These are phyloP conservation scores for Trametes versicolor DNA, from an alignment of 1,284 basidiomycete genomes.

Conservation along the genomic window DNA sequence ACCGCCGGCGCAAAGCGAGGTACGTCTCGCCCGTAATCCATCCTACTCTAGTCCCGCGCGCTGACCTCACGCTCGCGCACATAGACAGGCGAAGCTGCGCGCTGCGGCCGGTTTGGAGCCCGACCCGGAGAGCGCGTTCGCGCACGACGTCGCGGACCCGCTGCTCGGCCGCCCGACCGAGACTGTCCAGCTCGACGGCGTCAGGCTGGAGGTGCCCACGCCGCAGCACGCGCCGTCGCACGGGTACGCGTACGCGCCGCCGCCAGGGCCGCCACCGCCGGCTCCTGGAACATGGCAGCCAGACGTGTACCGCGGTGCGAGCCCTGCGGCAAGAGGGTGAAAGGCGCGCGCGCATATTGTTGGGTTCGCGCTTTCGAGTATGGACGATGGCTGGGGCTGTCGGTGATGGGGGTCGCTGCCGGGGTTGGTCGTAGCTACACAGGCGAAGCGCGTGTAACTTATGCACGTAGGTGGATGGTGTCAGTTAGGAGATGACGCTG, in stretches of 20 bases:
- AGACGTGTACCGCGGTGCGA: background rate
- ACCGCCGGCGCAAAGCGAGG: slow-evolving; percentile 60
- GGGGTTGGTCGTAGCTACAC: no score
- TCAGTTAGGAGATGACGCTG: no score
- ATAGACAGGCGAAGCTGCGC: slow-evolving; percentile 57
- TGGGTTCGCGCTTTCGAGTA: background rate
- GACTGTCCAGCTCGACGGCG: slow-evolving; percentile 21
- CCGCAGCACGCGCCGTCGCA: slow-evolving; percentile 23
- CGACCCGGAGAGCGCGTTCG: slow-evolving; percentile 40
- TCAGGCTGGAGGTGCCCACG: slow-evolving; percentile 19
- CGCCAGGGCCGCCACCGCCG: no score
- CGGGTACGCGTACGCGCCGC: background rate
- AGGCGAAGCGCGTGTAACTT: no score
- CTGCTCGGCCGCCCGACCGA: slow-evolving; percentile 41
- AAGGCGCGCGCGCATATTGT: slow-evolving; percentile 3
- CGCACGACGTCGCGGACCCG: slow-evolving; percentile 18
- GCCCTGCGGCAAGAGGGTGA: slow-evolving; percentile 10
- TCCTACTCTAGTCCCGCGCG: background rate
- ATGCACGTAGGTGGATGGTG: no score
- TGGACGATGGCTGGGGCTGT: no score
- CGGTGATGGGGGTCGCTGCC: no score
- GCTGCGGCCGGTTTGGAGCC: slow-evolving; percentile 43
- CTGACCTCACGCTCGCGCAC: background rate
- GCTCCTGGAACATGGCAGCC: background rate
- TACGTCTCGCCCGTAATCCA: background rate